Base-by-base conservation (phyloP, 768 basidiomycete species). In the Dacryopinax primogenitus region DNA sequence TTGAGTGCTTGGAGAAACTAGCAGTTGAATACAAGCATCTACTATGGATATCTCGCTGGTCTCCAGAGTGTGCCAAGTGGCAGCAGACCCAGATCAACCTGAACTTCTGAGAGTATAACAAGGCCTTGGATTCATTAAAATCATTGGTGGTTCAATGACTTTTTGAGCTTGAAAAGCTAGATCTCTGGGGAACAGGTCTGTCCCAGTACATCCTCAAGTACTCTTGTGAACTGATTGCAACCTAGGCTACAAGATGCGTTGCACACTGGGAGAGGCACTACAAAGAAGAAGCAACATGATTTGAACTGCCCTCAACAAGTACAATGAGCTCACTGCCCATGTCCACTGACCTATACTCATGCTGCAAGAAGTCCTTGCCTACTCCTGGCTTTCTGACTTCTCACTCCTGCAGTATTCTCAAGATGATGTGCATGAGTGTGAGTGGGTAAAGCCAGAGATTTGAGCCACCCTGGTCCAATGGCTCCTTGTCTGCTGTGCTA, bases 241-340 rank as follows among this genome's bases (percentile, higher is more conserved):
- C 9, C 7, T 51, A 78, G 78, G 74, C 0, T 78, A 78, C 64
- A 73, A 73, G 36, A 66, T 76, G 64, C 70, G 72, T 0, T 69
- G 71, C 12, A 69, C 75, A 45, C 76, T 79, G n/a, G 74, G 71
- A 0, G 74, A 77, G 67, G 73, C 75, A 1, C 65, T 78, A 0
- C 69, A 74, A 62, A 63, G 63, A 4, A 67, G 74, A 4, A 72
- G 72, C 1, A 67, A 70, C 34, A 74, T 77, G 3, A 76, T 79
- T 37, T 67, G 64, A 35, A 71, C 62, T 32, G 76, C 77, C 0
- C 67, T 78, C 1, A 64, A 71, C 0, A 62, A 62, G 32, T 78
- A 77, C 68, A 78, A 79, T 47, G 44, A 36, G 9, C 67, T 69
- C 3, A 76, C 75, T 0, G 21, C 34, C 1, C 34, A 39, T 15